Base-by-base conservation (phyloP, 2,329 filamentous ascomycete genomes). In the Raffaelea deltoideospora region DNA sequence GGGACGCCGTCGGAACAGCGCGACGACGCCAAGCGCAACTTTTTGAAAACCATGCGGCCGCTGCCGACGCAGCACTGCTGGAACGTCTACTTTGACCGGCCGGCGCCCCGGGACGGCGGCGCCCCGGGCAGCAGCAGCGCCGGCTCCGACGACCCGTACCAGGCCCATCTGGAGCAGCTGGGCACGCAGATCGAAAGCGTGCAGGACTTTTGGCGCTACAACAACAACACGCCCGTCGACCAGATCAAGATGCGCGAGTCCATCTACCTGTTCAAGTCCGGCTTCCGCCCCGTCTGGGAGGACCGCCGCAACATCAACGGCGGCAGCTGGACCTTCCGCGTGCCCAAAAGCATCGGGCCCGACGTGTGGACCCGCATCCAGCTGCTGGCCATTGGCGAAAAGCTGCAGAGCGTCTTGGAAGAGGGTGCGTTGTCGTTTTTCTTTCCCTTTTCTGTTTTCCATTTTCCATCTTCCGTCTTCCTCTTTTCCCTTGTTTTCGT, bases 321-420 rank as follows among this genome's bases (percentile, higher is more conserved):
- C 36, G 88, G 88, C 34, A 80, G 81, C 54, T 95, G 85, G 85
- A 92, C 85, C 18, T 93, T 96, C 59, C 77, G 87, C 35, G 79
- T 95, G 31, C 76, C 79, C 44, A 94, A 93, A 64, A 67, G 65
- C 43, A 68, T 71, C 27, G 74, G 73, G 6, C 71, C 75, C 3
- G 79, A 79, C 48, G 80, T 83, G 52, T 95, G 79, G 84, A 86
- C 77, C 48, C 76, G 78, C 53, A 68, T 94, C 43, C 74, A 86
- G 60, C 62, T 88, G 53, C 67, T 90, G 56, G 84, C 84, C 24
- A 83, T 90, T 42, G 84, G 84, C 24, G 84, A 92, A 64, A 70
- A 79, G 51, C 62, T 92, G 43, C 79, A 90, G 60, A 67, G 71
- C 45, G 79, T 72, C 14, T 64, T 92, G 10, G 79, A 81, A 36